phyloP scores from a whole-genome alignment of 176 grass and related monocot genomes.

The Poa pratensis region DNA sequence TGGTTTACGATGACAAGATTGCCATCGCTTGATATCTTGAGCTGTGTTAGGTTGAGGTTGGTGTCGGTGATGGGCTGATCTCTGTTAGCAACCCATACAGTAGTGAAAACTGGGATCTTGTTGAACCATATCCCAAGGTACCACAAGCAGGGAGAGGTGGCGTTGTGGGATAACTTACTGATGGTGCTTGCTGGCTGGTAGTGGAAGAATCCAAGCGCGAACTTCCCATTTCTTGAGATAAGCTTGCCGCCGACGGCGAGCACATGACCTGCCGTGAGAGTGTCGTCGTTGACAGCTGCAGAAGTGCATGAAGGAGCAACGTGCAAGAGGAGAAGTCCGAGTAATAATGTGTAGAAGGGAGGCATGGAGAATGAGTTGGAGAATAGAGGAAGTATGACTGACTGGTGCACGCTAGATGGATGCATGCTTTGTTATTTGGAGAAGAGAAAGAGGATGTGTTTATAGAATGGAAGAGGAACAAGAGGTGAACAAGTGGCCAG shows the following conservation, averaged over 20 bases:
- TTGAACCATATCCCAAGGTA: conserved; percentile 11
- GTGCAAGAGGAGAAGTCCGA: background rate
- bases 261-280: background rate
- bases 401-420: no score
- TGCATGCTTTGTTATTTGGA: no score
- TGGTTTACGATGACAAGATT: conserved; percentile 27
- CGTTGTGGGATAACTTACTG: background rate
- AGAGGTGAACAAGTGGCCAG: background rate
- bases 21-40: conserved; percentile 18
- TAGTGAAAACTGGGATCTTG: background rate
- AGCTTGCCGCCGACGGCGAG: background rate
- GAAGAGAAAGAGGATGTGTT: background rate
- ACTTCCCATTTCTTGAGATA: background rate
- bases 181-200: conserved; percentile 1
- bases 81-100: background rate
- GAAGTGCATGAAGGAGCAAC: background rate
- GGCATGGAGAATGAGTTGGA: background rate
- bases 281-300: background rate
- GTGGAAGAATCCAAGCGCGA: background rate
- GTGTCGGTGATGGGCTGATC: background rate
- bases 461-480: background rate
- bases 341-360: background rate
- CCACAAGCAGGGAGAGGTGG: background rate
- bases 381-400: no score
- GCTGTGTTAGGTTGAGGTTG: conserved; percentile 13